phyloP scores from a whole-genome alignment of 306 rosid species.

The Pterocarpus macrocarpus region DNA sequence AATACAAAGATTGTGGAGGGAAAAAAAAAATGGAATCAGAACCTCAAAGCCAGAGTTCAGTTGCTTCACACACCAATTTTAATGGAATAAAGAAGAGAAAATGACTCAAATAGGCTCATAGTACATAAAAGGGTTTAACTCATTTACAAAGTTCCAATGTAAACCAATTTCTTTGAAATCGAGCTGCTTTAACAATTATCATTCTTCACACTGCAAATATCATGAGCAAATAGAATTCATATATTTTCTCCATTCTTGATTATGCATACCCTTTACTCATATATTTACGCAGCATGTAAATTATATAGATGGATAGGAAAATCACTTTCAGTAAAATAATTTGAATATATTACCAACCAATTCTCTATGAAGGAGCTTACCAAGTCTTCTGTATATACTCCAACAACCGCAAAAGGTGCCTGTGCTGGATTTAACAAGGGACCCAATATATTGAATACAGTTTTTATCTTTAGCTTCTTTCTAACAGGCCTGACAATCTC shows the following conservation, averaged over 20 bases:
- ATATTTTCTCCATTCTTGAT: not conserved
- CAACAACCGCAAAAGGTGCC: conserved; percentile 93
- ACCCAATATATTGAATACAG: conserved; percentile 90
- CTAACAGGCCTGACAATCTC: conserved; percentile 80
- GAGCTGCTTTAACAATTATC: conserved; percentile 22
- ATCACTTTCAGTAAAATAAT: conserved; percentile 12
- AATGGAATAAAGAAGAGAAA: not conserved
- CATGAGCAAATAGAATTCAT: conserved; percentile 26
- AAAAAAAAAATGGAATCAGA: not conserved
- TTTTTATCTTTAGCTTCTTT: conserved; percentile 82
- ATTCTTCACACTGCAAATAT: conserved; percentile 16
- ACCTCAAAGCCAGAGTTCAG: not conserved
- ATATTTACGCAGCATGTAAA: conserved; percentile 8
- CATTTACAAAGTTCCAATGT: conserved; percentile 3
- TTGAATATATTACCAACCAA: not conserved
- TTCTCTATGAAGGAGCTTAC: conserved; percentile 52
- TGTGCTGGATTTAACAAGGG: conserved; percentile 95
- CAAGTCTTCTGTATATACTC: conserved; percentile 83
- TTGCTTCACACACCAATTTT: conserved; percentile 9
- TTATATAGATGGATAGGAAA: conserved; percentile 10
- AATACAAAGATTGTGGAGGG: conserved; percentile 11
- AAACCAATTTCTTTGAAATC: conserved; percentile 27
- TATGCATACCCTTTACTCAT: conserved; percentile 3
- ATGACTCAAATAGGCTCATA: conserved; percentile 19
- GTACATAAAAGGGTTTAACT: conserved; percentile 1